Conservation (phyloP, 202 grass and related monocot genomes). For the Elaeis oleifera region DNA sequence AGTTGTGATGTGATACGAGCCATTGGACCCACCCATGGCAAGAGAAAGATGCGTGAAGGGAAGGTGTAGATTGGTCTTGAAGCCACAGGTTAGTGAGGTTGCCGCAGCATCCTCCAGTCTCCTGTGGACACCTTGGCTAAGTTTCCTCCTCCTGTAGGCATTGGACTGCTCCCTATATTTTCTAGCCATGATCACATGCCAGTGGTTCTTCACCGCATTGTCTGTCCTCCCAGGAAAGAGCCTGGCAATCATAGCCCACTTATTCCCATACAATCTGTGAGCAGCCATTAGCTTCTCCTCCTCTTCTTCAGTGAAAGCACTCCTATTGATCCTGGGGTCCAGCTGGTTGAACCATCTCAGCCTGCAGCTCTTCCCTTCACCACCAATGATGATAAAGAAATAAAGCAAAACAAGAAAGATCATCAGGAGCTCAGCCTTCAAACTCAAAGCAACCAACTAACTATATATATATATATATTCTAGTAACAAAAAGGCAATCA, state of each 20-base stretch:
- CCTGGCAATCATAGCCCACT: constrained; percentile 89
- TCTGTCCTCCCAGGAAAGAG: constrained; percentile 83
- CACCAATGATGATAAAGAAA: neutral
- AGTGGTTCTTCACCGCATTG: constrained; percentile 94
- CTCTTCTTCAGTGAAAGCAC: constrained; percentile 71
- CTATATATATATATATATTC: too few species aligned
- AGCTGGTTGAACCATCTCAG: constrained; percentile 98
- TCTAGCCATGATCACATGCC: constrained; percentile 93
- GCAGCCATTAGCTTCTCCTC: constrained; percentile 80
- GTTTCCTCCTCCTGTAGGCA: constrained; percentile 63
- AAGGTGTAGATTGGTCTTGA: too few species aligned
- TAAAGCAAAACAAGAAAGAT: too few species aligned
- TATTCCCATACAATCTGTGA: constrained; percentile 87
- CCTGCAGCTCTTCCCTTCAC: constrained; percentile 81
- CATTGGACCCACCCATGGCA: too few species aligned
- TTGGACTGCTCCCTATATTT: constrained; percentile 85
- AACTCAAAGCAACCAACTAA: too few species aligned
- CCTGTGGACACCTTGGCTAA: constrained; percentile 55
- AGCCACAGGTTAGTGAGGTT: neutral
- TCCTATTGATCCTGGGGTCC: constrained; percentile 79
- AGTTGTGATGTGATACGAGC: too few species aligned
- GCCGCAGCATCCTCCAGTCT: constrained; percentile 30
- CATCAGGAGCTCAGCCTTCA: too few species aligned
- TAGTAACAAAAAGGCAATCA: too few species aligned
- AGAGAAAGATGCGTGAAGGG: neutral